These are phyloP conservation scores for Fomitopsis schrenkii DNA, from an alignment of 1,284 basidiomycete genomes.

Conservation along the genomic window DNA sequence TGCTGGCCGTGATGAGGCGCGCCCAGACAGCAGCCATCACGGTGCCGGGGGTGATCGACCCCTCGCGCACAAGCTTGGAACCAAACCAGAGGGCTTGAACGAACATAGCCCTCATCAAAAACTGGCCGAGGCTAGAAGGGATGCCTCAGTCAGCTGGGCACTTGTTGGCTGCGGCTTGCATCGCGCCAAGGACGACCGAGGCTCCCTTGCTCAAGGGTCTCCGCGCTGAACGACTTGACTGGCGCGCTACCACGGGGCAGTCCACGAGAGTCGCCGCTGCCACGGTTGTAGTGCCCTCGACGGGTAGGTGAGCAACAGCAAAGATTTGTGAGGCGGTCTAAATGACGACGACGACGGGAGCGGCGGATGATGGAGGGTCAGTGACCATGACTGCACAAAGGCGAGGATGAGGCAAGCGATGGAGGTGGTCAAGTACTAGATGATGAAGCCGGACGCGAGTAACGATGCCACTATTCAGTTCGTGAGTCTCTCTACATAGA, in stretches of 20 bases:
- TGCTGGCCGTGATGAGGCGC: conserved; percentile 83
- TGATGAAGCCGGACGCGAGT: conserved; percentile 69
- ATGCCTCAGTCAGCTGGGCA: conserved; percentile 79
- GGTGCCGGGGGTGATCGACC: conserved; percentile 64
- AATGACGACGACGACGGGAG: conserved; percentile 79
- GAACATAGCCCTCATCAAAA: conserved; percentile 88
- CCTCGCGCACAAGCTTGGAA: conserved; percentile 78
- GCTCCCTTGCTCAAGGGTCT: conserved; percentile 51
- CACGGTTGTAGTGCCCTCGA: conserved; percentile 67
- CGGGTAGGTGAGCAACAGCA: conserved; percentile 61
- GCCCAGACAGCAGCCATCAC: conserved; percentile 98
- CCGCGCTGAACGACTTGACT: conserved; percentile 94
- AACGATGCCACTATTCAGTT: conserved; percentile 83
- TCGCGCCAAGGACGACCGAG: conserved; percentile 45
- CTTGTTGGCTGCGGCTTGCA: conserved; percentile 46
- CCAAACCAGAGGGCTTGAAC: conserved; percentile 98
- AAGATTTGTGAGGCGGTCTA: conserved; percentile 73
- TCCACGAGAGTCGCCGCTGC: conserved; percentile 78
- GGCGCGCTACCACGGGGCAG: conserved; percentile 77
- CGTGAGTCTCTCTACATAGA: conserved; percentile 82
- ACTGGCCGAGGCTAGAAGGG: conserved; percentile 67
- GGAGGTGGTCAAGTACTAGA: conserved; percentile 82
- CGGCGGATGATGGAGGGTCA: conserved; percentile 83
- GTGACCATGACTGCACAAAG: conserved; percentile 74
- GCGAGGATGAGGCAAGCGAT: conserved; percentile 80